Percentiles rank a stretch among this genome's conserved stretches.
phyloP scores from a whole-genome alignment of 139 green algal species.

The Closterium sp. region DNA sequence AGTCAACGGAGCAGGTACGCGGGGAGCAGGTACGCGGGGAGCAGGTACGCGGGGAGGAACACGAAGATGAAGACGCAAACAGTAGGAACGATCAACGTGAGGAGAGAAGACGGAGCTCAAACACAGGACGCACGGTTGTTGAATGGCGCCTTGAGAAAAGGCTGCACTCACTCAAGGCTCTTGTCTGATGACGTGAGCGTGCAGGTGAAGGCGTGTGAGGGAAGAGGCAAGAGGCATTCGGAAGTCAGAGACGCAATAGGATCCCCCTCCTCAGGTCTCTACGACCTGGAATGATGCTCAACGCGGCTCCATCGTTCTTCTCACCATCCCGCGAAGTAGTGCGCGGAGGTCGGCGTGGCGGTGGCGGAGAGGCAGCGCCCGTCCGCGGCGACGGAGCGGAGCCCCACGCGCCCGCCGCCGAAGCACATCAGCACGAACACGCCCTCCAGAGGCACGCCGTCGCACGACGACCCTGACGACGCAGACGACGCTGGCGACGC shows the following conservation, averaged over 20 bases:
- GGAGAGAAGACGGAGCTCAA: no score
- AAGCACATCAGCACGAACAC: slow-evolving; percentile 27
- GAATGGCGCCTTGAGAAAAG: no score
- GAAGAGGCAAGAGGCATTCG: no score
- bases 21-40: neutral
- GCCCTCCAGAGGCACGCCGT: slow-evolving; percentile 4
- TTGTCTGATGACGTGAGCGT: no score
- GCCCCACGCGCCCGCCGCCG: slow-evolving; percentile 16
- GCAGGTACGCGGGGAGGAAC: neutral
- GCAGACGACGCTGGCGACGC: neutral
- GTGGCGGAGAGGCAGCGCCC: slow-evolving; percentile 8
- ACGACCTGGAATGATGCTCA: no score
- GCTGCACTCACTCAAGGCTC: no score
- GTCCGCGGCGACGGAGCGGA: slow-evolving; percentile 32
- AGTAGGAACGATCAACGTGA: no score
- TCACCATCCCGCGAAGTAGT: slow-evolving; percentile 6
- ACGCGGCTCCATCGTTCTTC: neutral
- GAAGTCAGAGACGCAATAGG: no score
- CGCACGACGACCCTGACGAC: neutral
- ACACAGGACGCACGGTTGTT: no score
- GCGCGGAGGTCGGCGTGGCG: neutral
- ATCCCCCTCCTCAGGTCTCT: neutral
- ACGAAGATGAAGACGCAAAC: no score
- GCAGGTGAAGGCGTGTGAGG: no score
- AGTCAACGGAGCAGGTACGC: neutral